Base-by-base conservation (phyloP, 2,329 filamentous ascomycete species). In the Aspergillus ochraceoroseus region DNA sequence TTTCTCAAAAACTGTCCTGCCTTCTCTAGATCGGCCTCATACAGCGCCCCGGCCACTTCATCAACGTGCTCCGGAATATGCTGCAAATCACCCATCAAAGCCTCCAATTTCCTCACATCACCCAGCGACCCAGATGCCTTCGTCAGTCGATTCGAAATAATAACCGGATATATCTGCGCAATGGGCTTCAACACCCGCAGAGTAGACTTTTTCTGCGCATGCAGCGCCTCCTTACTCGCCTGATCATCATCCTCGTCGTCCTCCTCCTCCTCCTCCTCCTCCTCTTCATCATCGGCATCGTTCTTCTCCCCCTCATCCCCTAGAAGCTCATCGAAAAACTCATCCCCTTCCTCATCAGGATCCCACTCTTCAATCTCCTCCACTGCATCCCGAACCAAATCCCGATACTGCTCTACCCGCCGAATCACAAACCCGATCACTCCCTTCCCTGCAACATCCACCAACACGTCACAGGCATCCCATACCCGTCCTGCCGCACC, bases 281-380 rank as follows among this genome's bases (percentile, higher is more conserved):
- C 43, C 1, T 46, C 34, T 1, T 38, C 36, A 7, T 47, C 44
- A 3, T 53, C 41, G 4, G 49, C 49, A 18, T 51, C 46, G 2
- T 55, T 50, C 2, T 41, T 44, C 12, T 54, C 48, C 4, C 50
- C 54, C 12, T 63, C 56, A 22, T 61, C 59, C 13, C 53, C 58
- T 23, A 64, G 45, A 26, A 62, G 38, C n/a, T 65, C 59, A 36
- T 66, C 63, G 32, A 68, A 65, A 41, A 68, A 65, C 1, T 79
- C 80, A 0, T 79, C 79, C 2, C 79, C 76, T 0, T 76, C 74
- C 7, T 78, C 75, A 54, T 87, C 83, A 1, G 87, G 84, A 13
- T 82, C 80, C 87, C 89, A 95, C 53, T 90, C 87, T 59, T 87
- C 86, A 49, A 95, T 64, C 66, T 95, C 90, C 47, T 85, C 79